Evolutionary conservation across 2,329 filamentous ascomycete genomes (phyloP), one percentile per base, ranked within the genome.

Genomic region (Clathrospora elynae): DNA sequence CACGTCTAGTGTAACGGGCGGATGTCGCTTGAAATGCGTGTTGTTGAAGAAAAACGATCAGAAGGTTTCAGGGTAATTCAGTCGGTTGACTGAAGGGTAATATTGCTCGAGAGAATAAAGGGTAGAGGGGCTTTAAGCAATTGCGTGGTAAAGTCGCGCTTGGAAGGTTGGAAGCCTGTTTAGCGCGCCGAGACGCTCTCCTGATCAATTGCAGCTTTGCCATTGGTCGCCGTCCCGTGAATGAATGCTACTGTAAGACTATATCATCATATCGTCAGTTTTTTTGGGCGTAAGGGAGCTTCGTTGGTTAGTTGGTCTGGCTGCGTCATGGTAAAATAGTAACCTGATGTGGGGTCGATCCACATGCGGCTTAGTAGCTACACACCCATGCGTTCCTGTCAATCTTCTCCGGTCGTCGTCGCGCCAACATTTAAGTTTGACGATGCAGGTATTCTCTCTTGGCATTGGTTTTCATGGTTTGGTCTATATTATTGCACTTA

Each of bases 251-350:
- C 36, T 53, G 42, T 32, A 46, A 29, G 16, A 34, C 20, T 17
- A 49, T 55, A 48, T 49, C 56, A 54, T 59, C 57, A 59, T 56
- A 49, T 46, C 29, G 42, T 49, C 41, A 51, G 34, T 32, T 40
- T 46, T 44, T 50, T 42, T 34, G 33, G 47, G 46, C 49, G 47
- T 47, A 49, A 51, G 51, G 30, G 46, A 48, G 28, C 41, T 36
- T 17, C 29, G 24, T 31, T 35, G 40, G 38, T 18, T 28, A 34
- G 42, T 34, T 50, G 43, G n/a, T n/a, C 38, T 30, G 22, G 22
- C 25, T 30, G 38, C 41, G 45, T 46, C 38, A 53, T 53, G 37
- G 39, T 12, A 13, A 25, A 35, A 41, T 35, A 32, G 24, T 46
- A 33, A 37, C 35, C 46, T 47, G 48, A 53, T 35, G 45, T 45